Base-by-base conservation (phyloP, 192 early-diverging fungal species). In the Coemansia erecta region DNA sequence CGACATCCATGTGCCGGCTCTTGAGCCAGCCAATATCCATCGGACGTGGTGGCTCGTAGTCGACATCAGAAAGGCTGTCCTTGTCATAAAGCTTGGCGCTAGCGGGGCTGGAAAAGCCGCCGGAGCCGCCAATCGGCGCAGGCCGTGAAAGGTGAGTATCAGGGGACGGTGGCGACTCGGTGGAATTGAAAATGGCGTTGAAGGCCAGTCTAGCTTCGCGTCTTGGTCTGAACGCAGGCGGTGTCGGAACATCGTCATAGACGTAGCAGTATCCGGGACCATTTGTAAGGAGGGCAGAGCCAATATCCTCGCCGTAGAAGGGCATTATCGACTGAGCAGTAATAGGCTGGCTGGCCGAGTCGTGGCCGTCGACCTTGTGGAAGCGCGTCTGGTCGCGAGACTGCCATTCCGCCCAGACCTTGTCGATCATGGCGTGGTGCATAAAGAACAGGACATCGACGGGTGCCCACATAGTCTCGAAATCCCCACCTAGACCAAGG, bases 341-440 rank as follows among this genome's bases (percentile, higher is more conserved):
- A 4, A 81, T 24, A 6, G 72, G 56, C 39, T 66, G 62, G n/a
- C 47, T 62, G n/a, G 45, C 21, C 11, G 57, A 22, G 51, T 77
- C 73, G 35, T 56, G 62, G 50, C 78, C 77, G 24, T 75, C 64
- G 55, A 71, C 72, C 12, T 52, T 40, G 47, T 57, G 60, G 62
- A 51, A 61, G 0, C 80, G 56, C 46, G 52, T 53, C 5, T 59
- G 73, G 24, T 73, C 71, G 10, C 57, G 55, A 11, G 70, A 55
- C 73, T 87, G 85, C 82, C 83, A 85, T 33, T 72, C 63, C 22
- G 68, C 70, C 82, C 83, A 87, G 49, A 86, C 46, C 69, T 81
- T 80, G 71, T 85, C 87, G 31, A 89, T 79, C 63, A 81, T 82
- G n/a, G 82, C 80, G 61, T 89, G 87, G 70, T 89, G 85, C 52